These are phyloP conservation scores for Paramecium octaurelia DNA, from an alignment of 73 alveolate species.

Conservation along the genomic window DNA sequence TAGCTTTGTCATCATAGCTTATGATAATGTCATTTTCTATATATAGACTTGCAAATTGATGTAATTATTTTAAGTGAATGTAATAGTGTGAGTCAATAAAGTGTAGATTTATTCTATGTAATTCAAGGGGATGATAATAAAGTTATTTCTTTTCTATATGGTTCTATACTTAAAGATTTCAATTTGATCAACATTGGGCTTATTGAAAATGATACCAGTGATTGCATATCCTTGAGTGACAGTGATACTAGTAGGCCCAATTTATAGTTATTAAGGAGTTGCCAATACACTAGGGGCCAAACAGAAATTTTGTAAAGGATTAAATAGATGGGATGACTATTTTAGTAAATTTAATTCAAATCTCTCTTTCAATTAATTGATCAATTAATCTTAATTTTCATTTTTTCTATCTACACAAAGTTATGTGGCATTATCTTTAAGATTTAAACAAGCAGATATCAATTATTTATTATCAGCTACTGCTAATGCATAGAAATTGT, in stretches of 20 bases:
- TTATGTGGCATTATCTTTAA: neutral
- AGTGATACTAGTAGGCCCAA: neutral
- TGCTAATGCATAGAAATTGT: neutral
- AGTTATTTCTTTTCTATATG: neutral
- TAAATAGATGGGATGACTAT: neutral
- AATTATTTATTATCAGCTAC: neutral
- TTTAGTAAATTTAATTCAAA: neutral
- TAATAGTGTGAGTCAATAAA: neutral
- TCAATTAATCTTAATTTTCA: conserved; percentile 5
- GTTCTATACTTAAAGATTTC: conserved; percentile 6
- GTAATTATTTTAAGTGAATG: neutral
- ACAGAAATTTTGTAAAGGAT: conserved; percentile 1
- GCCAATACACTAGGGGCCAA: conserved; percentile 20
- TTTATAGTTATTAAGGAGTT: neutral
- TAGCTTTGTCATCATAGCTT: neutral
- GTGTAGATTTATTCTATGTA: conserved; percentile 11
- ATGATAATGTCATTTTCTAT: neutral
- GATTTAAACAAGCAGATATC: neutral
- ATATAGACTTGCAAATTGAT: neutral
- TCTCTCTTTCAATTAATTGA: neutral
- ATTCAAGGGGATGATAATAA: neutral
- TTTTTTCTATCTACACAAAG: neutral
- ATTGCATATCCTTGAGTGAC: conserved; percentile 14
- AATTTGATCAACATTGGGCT: neutral
- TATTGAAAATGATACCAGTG: neutral